Evolutionary conservation across 2,329 filamentous ascomycete genomes (phyloP), one percentile per base, ranked within the genome.

Genomic region (Fusarium anthophilum): DNA sequence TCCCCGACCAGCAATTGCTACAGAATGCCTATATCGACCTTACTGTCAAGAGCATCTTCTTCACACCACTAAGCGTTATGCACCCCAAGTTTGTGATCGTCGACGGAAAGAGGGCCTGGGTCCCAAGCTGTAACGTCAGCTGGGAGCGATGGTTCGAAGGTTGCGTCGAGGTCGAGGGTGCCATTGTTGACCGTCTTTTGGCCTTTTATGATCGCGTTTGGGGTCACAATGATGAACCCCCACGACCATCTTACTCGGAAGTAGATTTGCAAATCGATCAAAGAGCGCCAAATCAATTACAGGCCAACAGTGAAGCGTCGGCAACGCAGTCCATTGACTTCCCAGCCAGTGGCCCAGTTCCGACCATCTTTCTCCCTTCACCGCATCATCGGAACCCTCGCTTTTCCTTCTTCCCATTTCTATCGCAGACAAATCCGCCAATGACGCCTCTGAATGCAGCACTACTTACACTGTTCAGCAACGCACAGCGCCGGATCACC

Each of bases 91-190:
- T 94, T 75, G 86, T 96, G 43, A 86, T 96, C 20, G 81, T 96
- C 3, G 94, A 97, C 79, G 87, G 91, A 2, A 81, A 84, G 38
- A 86, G 83, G 6, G 92, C 92, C 1, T 91, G 92, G 76, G 81
- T 96, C 15, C 94, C 94, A 0, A 94, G 92, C 76, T 95, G 93
- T 81, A 97, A 97, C 76, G 90, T 97, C 9, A 95, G 92, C 78
- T 96, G 93, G 93, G 94, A 96, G 81, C 83, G 90, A n/a, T 97
- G 94, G 94, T 91, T 96, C 32, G 94, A 97, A 80, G 93, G 92
- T 1, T 94, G 91, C 63, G 83, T 96, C 8, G 89, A 91, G 62
- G 82, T 96, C 17, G 85, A 86, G 12, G 93, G 93, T 0, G 84
- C 86, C 0, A 85, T 92, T 2, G 89, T 94, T 2, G 76, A 80